phyloP scores from a whole-genome alignment of 2,329 filamentous ascomycete species.

The Myotisia sp. region DNA sequence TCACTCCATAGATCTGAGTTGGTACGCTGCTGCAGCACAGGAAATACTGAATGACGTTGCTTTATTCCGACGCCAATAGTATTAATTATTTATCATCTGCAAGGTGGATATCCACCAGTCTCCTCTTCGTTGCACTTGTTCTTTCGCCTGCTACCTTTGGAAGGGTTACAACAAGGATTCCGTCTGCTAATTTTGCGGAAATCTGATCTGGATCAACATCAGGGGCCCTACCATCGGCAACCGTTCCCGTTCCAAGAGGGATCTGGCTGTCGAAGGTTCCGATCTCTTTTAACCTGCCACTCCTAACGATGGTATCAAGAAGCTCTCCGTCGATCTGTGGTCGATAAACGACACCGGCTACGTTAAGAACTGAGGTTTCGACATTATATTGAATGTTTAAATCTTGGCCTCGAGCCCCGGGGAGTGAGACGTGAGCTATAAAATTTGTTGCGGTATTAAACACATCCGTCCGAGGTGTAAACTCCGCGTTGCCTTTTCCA shows the following conservation, averaged over 20 bases:
- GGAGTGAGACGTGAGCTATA: constrained; percentile 57
- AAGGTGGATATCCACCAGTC: too few species aligned
- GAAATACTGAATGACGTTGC: too few species aligned
- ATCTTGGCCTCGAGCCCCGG: constrained; percentile 67
- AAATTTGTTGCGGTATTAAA: constrained; percentile 55
- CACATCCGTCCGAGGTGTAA: constrained; percentile 41
- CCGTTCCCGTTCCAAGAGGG: constrained; percentile 33
- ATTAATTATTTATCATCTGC: too few species aligned
- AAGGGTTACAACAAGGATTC: constrained; percentile 60
- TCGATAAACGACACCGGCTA: constrained; percentile 60
- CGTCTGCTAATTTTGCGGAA: constrained; percentile 63
- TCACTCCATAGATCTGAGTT: too few species aligned
- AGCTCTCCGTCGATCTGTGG: constrained; percentile 57
- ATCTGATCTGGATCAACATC: constrained; percentile 54
- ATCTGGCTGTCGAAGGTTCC: constrained; percentile 62
- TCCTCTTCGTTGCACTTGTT: too few species aligned
- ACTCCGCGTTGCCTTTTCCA: too few species aligned
- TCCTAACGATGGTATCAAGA: constrained; percentile 46
- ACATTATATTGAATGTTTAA: constrained; percentile 63
- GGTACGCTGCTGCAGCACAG: too few species aligned
- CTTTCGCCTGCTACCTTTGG: constrained; percentile 60
- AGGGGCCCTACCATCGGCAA: constrained; percentile 39
- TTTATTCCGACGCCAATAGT: too few species aligned
- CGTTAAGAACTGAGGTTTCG: constrained; percentile 45
- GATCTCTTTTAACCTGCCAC: constrained; percentile 60